Conservation (phyloP, 2,329 filamentous ascomycete genomes). For the Aspergillus clavatus region DNA sequence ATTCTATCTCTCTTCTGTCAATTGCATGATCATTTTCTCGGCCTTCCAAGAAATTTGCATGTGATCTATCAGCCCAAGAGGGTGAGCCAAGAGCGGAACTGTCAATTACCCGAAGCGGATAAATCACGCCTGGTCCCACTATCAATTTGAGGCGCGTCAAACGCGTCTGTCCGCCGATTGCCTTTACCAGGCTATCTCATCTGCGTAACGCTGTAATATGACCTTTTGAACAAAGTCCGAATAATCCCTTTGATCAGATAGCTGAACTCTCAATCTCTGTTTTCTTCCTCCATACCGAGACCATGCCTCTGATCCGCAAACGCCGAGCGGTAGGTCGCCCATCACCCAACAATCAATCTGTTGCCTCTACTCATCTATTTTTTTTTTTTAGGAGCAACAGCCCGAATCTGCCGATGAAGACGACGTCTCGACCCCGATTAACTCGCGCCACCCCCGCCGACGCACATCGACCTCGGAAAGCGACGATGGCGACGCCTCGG, state of each 20-base stretch:
- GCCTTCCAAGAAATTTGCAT: constrained; percentile 5
- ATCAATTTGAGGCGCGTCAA: constrained; percentile 14
- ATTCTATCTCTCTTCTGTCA: constrained; percentile 4
- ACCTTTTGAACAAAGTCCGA: neutral
- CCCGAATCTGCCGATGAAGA: constrained; percentile 7
- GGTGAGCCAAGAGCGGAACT: neutral
- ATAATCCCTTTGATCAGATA: no score
- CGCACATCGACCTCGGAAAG: constrained; percentile 9
- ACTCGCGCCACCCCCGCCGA: constrained; percentile 12
- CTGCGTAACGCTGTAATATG: neutral
- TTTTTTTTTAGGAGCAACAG: constrained; percentile 4
- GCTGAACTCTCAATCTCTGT: no score
- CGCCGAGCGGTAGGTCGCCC: constrained; percentile 24
- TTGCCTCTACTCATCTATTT: neutral
- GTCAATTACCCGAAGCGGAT: constrained; percentile 12
- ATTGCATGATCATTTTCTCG: no score
- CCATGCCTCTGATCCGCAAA: constrained; percentile 28
- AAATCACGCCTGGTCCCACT: constrained; percentile 14
- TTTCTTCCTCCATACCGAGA: neutral
- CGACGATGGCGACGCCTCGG: constrained; percentile 14
- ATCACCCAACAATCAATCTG: neutral
- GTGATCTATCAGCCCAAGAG: neutral
- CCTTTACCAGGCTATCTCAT: no score
- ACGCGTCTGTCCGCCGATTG: constrained; percentile 12
- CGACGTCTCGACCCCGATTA: constrained; percentile 4